phyloP scores from a whole-genome alignment of 1,139 yeast species.

The Blastobotrys serpentis region DNA sequence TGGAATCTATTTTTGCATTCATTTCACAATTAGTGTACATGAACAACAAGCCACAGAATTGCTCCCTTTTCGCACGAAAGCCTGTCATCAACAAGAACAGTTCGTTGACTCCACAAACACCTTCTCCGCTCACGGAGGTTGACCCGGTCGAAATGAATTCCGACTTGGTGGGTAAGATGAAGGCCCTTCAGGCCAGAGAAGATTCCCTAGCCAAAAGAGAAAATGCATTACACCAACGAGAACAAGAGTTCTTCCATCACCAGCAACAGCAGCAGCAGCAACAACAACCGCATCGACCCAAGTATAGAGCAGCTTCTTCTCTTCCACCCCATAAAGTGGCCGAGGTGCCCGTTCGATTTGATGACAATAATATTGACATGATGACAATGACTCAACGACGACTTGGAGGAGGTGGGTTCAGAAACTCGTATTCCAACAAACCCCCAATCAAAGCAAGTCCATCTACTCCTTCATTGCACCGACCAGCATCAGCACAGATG shows the following conservation, averaged over 20 bases:
- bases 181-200: slow-evolving; percentile 23
- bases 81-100: slow-evolving; percentile 13
- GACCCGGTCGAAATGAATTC: slow-evolving; percentile 6
- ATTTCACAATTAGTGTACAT: slow-evolving; percentile 54
- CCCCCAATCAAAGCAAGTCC: slow-evolving; percentile 14
- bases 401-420: slow-evolving; percentile 1
- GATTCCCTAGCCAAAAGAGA: slow-evolving; percentile 26
- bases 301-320: neutral
- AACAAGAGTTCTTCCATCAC: slow-evolving; percentile 24
- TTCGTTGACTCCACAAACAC: slow-evolving; percentile 9
- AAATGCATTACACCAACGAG: slow-evolving; percentile 25
- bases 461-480: slow-evolving; percentile 6
- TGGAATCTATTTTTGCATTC: slow-evolving; percentile 81
- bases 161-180: slow-evolving; percentile 10
- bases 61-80: slow-evolving; percentile 9
- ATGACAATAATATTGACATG: slow-evolving; percentile 7
- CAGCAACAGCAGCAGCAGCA: slow-evolving; percentile 4
- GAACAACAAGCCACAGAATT: slow-evolving; percentile 14
- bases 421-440: neutral
- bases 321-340: slow-evolving; percentile 9
- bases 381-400: slow-evolving; percentile 8
- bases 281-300: neutral
- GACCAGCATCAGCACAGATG: slow-evolving; percentile 1
- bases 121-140: slow-evolving; percentile 15
- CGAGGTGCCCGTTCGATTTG: slow-evolving; percentile 9